These are phyloP conservation scores for Carpinus fangiana DNA, from an alignment of 306 rosid species.

Conservation along the genomic window DNA sequence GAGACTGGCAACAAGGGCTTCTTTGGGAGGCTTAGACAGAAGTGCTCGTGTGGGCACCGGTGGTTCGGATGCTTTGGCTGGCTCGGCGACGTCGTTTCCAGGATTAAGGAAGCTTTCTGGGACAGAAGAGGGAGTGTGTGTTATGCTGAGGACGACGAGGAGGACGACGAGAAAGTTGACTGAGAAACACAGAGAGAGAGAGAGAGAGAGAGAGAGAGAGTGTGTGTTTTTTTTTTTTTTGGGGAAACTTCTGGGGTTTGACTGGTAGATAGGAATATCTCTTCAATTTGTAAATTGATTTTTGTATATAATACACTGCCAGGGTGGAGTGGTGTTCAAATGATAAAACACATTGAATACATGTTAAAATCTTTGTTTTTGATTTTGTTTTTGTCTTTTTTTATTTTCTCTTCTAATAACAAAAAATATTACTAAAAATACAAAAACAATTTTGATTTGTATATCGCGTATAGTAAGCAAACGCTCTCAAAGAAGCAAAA, in stretches of 20 bases:
- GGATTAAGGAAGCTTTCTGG: not conserved
- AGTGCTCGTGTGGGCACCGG: conserved; percentile 19
- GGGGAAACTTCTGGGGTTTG: conserved; percentile 25
- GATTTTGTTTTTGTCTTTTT: too few relatives aligned
- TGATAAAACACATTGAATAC: not conserved
- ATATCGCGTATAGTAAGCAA: too few relatives aligned
- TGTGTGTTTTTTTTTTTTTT: not conserved
- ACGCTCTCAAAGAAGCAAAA: too few relatives aligned
- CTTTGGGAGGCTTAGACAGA: conserved; percentile 18
- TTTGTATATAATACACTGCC: not conserved
- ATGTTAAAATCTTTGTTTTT: too few relatives aligned
- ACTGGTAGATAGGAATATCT: conserved; percentile 24
- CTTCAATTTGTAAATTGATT: conserved; percentile 8
- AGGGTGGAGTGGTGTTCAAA: not conserved
- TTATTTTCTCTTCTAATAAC: too few relatives aligned
- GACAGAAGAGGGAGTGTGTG: not conserved
- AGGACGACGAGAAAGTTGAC: conserved; percentile 26
- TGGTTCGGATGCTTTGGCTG: conserved; percentile 42
- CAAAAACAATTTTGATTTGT: too few relatives aligned
- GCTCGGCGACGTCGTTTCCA: conserved; percentile 25
- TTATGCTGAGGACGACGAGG: not conserved
- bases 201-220: not conserved
- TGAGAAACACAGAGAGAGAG: not conserved
- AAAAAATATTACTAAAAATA: too few relatives aligned
- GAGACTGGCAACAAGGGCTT: conserved; percentile 19